Evolutionary conservation across 2,329 filamentous ascomycete genomes (phyloP).

Genomic region (Talaromyces sp.): DNA sequence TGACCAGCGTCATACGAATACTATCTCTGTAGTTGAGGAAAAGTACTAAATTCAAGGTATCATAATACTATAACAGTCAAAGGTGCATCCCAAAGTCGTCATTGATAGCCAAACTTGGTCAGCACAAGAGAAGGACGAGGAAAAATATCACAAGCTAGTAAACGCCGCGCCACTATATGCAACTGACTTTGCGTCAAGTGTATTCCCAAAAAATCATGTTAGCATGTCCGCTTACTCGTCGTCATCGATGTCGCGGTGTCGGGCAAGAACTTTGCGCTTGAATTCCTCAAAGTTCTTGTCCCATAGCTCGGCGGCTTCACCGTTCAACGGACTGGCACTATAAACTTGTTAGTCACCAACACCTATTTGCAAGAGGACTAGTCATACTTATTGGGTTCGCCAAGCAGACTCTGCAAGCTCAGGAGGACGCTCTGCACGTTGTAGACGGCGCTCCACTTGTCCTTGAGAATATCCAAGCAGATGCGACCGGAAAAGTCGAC

Average conservation of each 20-base stretch:
- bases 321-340: constrained; percentile 90
- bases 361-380: background rate
- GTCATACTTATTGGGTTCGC: constrained; percentile 94
- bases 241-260: constrained; percentile 56
- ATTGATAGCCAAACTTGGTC: background rate
- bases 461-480: constrained; percentile 96
- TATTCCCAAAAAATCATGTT: background rate
- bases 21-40: no score
- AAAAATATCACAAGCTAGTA: background rate
- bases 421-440: constrained; percentile 91
- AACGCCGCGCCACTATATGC: constrained; percentile 2
- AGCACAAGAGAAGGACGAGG: background rate
- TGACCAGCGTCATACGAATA: no score
- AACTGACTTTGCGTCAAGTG: background rate
- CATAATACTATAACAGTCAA: background rate
- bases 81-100: background rate
- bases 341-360: background rate
- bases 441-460: constrained; percentile 98
- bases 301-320: constrained; percentile 94
- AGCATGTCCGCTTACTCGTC: constrained; percentile 27
- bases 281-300: constrained; percentile 83
- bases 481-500: constrained; percentile 96
- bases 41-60: background rate
- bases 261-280: constrained; percentile 66
- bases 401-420: constrained; percentile 89